Percentiles rank a stretch among this genome's conserved stretches.
phyloP scores from a whole-genome alignment of 257 asterid genomes.

The Oldenlandia corymbosa region DNA sequence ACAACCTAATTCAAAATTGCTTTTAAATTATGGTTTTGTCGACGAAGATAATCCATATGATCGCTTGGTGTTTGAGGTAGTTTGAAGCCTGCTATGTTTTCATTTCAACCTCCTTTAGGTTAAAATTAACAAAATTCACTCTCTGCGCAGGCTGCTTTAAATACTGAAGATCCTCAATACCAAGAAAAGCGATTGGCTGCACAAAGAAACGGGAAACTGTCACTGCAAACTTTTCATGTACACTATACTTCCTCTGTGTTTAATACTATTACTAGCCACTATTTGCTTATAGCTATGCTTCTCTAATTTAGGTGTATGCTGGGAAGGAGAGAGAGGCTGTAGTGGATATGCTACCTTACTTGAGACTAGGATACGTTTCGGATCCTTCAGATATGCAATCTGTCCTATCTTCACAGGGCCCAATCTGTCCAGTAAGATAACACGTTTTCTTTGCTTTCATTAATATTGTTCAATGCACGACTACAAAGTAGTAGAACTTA shows the following conservation, averaged over 20 bases:
- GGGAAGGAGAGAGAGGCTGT: constrained; percentile 95
- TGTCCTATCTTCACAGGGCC: constrained; percentile 92
- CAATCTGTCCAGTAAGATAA: constrained; percentile 80
- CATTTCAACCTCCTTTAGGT: constrained; percentile 16
- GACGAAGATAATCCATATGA: constrained; percentile 89
- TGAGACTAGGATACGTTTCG: constrained; percentile 86
- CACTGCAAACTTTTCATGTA: constrained; percentile 84
- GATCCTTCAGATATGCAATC: constrained; percentile 93
- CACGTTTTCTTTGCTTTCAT: constrained; percentile 8
- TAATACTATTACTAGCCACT: not conserved
- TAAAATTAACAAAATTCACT: constrained; percentile 6
- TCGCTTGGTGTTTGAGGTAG: constrained; percentile 81
- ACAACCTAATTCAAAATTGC: constrained; percentile 88
- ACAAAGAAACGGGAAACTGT: constrained; percentile 88
- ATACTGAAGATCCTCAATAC: constrained; percentile 96
- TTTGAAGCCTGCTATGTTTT: constrained; percentile 11
- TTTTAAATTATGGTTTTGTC: constrained; percentile 94
- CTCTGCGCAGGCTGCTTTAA: constrained; percentile 67
- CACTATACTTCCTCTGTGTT: constrained; percentile 3
- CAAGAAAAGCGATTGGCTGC: constrained; percentile 98
- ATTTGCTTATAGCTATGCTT: constrained; percentile 16
- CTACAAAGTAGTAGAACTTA: not conserved
- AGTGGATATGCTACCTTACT: constrained; percentile 90
- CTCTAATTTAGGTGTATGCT: constrained; percentile 48
- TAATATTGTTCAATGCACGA: not conserved